These are phyloP conservation scores for Mycocentrospora acerina DNA, from an alignment of 2,329 filamentous ascomycete genomes.

Conservation along the genomic window DNA sequence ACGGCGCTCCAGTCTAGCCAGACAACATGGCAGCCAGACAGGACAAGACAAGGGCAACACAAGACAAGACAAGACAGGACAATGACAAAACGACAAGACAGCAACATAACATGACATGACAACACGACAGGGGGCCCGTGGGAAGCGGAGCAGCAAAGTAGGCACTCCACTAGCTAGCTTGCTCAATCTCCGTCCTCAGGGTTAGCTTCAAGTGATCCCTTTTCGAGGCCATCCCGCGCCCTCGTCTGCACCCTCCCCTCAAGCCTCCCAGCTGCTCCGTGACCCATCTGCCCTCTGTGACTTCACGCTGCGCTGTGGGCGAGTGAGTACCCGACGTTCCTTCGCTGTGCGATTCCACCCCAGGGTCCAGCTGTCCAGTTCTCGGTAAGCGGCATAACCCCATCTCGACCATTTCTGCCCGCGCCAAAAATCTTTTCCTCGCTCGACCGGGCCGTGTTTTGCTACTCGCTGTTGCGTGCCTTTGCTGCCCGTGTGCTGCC, in stretches of 20 bases:
- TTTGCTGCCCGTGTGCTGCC: conserved; percentile 22
- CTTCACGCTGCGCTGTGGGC: conserved; percentile 26
- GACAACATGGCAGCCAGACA: no score
- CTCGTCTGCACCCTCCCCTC: conserved; percentile 23
- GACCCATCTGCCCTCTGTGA: conserved; percentile 19
- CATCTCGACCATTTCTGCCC: conserved; percentile 27
- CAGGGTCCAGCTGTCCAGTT: conserved; percentile 17
- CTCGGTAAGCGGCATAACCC: conserved; percentile 37
- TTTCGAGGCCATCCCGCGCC: conserved; percentile 31
- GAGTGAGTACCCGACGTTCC: conserved; percentile 36
- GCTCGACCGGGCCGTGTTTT: no score
- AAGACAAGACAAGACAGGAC: no score
- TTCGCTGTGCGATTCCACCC: conserved; percentile 20
- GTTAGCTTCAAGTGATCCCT: conserved; percentile 6
- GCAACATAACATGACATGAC: no score
- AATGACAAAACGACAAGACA: no score
- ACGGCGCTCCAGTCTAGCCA: no score
- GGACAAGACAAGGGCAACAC: no score
- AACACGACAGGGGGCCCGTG: no score
- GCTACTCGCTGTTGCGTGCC: conserved; percentile 35
- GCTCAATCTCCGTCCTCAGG: neutral
- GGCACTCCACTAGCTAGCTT: no score
- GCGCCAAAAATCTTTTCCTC: conserved; percentile 40
- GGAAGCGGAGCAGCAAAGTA: neutral
- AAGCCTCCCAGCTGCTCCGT: conserved; percentile 20